These are phyloP conservation scores for Sechiopsis laciniata DNA, from an alignment of 306 rosid species.

Conservation along the genomic window DNA sequence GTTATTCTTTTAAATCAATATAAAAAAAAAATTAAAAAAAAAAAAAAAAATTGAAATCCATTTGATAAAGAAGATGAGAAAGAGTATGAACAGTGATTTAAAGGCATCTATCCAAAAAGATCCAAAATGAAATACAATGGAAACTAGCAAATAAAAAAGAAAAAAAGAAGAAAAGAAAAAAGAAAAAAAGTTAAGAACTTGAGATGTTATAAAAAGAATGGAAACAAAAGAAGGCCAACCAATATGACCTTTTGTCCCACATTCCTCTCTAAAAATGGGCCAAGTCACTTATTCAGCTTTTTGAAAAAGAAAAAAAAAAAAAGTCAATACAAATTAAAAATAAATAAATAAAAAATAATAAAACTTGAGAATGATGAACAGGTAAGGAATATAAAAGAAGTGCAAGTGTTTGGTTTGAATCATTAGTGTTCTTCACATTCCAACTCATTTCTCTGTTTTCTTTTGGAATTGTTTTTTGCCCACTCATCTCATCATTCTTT, in stretches of 20 bases:
- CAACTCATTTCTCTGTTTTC: background rate
- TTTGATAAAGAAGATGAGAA: background rate
- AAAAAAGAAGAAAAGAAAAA: background rate
- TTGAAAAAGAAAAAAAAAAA: background rate
- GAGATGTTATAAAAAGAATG: conserved; percentile 4
- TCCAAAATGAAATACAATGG: background rate
- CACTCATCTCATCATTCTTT: background rate
- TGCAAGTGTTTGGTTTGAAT: background rate
- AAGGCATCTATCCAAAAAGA: background rate
- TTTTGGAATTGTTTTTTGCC: background rate
- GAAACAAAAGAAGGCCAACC: background rate
- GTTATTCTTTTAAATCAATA: background rate
- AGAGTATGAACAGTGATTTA: background rate
- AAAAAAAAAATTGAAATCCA: background rate
- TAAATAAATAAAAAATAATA: background rate
- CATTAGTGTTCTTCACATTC: conserved; percentile 3
- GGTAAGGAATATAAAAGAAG: background rate
- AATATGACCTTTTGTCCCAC: conserved; percentile 10
- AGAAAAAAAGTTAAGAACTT: background rate
- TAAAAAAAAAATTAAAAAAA: no score
- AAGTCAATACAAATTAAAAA: background rate
- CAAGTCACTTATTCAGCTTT: background rate
- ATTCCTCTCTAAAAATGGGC: background rate
- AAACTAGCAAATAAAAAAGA: background rate
- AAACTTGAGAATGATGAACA: background rate